Base-by-base conservation (phyloP, 2,329 filamentous ascomycete genomes). In the Alternaria longipes region DNA sequence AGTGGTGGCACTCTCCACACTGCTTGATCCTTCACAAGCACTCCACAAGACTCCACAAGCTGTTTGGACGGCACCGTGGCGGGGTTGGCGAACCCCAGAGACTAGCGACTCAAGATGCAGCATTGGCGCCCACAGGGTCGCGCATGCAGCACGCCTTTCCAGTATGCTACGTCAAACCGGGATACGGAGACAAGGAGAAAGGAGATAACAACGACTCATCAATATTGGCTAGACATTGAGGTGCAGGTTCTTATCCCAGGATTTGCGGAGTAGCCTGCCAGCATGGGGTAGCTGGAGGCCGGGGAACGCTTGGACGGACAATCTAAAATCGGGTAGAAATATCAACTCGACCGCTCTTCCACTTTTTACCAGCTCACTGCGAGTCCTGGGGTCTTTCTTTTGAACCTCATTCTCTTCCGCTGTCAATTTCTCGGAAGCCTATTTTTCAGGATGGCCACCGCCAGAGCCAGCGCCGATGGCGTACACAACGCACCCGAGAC, bases 251-350 rank as follows among this genome's bases (percentile, higher is more conserved):
- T 36, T 46, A 26, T 54, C 56, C 56, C 59, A 68, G 60, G 49
- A 64, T 62, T 60, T 71, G 67, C 44, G 67, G 68, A 71, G 68
- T 57, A 64, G 59, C 53, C 58, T 63, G 62, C 51, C 63, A 56
- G 36, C 59, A 67, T 66, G 67, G 70, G 67, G 66, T 60, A 70
- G 32, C 32, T 36, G 32, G 32, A 36, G 64, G 54, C 60, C 64
- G 44, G 65, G 67, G 64, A 64, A 62, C 56, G 64, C 60, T 61
- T 58, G 59, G 67, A 62, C 66, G 62, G 63, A 50, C 57, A 68
- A 64, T 64, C 45, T 61, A 51, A 54, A 63, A 62, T 53, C 46
- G 61, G 63, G 62, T 70, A 71, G 67, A 72, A 67, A 72, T 72
- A 71, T 65, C 51, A 64, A 22, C 45, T 63, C 30, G 50, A 63